phyloP scores from a whole-genome alignment of 306 rosid genomes.

The Prunus mira region DNA sequence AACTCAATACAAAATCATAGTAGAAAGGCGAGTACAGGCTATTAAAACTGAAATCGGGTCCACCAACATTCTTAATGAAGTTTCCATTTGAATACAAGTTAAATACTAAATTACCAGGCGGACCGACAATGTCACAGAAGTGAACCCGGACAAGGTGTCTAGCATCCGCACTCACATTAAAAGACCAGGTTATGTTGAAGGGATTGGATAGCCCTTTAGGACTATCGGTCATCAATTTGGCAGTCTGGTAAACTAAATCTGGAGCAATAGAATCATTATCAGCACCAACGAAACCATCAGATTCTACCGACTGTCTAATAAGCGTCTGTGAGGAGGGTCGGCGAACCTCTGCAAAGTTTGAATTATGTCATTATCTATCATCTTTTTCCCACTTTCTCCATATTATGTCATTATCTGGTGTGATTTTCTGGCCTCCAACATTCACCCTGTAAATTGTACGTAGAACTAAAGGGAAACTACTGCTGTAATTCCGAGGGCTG shows the following conservation, averaged over 20 bases:
- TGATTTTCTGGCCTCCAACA: slow-evolving; percentile 27
- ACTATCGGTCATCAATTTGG: background rate
- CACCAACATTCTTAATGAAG: background rate
- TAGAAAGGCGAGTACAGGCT: background rate
- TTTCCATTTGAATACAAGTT: slow-evolving; percentile 14
- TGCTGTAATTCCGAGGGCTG: background rate
- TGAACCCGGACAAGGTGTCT: slow-evolving; percentile 36
- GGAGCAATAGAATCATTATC: background rate
- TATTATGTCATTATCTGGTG: background rate
- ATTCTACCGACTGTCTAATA: too few relatives aligned
- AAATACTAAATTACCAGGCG: background rate
- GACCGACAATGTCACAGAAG: slow-evolving; percentile 26
- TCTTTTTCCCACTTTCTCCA: slow-evolving; percentile 31
- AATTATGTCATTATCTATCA: background rate
- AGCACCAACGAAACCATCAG: background rate
- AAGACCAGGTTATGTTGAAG: slow-evolving; percentile 29
- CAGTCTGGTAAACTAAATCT: slow-evolving; percentile 14
- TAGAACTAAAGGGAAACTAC: slow-evolving; percentile 6
- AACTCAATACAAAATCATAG: slow-evolving; percentile 22
- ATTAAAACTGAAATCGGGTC: fast-evolving
- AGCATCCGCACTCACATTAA: slow-evolving; percentile 7
- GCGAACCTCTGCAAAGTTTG: background rate
- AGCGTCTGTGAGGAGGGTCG: fast-evolving
- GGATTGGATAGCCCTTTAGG: background rate
- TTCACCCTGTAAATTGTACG: slow-evolving; percentile 33